Conservation (phyloP, 768 basidiomycete genomes). For the Myochromella boudieri region DNA sequence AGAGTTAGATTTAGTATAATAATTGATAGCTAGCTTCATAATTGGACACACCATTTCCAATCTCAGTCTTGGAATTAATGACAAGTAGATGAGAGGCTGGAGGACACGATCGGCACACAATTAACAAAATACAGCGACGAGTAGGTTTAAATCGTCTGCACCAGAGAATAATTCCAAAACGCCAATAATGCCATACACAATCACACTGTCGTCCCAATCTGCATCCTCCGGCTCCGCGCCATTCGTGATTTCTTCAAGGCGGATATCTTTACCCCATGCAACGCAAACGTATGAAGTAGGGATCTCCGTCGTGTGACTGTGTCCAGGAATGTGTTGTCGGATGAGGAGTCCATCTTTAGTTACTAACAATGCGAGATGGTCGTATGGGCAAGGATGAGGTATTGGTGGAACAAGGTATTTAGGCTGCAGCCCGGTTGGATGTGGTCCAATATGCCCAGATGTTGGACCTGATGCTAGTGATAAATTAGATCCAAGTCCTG, state of each 20-base stretch:
- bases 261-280: constrained; percentile 57
- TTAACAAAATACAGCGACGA: neutral
- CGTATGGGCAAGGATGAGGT: constrained; percentile 75
- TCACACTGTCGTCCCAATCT: constrained; percentile 56
- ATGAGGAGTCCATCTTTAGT: constrained; percentile 66
- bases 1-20: constrained; percentile 2
- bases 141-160: constrained; percentile 30
- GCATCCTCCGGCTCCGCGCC: constrained; percentile 28
- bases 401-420: constrained; percentile 64
- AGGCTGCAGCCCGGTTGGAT: constrained; percentile 50
- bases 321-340: constrained; percentile 47
- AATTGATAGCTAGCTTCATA: neutral
- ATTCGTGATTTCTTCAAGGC: constrained; percentile 48
- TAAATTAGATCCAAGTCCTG: constrained; percentile 11
- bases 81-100: constrained; percentile 77
- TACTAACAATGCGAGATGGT: constrained; percentile 61
- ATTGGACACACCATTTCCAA: constrained; percentile 61
- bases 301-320: constrained; percentile 16
- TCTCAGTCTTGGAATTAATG: constrained; percentile 58
- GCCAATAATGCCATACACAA: constrained; percentile 78
- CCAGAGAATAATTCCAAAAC: constrained; percentile 72
- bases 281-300: constrained; percentile 43
- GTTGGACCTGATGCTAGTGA: constrained; percentile 14
- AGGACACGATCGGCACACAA: constrained; percentile 2
- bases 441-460: constrained; percentile 13